Evolutionary conservation across 2,329 filamentous ascomycete species (phyloP).

Genomic region (Colletotrichum echinochloae): DNA sequence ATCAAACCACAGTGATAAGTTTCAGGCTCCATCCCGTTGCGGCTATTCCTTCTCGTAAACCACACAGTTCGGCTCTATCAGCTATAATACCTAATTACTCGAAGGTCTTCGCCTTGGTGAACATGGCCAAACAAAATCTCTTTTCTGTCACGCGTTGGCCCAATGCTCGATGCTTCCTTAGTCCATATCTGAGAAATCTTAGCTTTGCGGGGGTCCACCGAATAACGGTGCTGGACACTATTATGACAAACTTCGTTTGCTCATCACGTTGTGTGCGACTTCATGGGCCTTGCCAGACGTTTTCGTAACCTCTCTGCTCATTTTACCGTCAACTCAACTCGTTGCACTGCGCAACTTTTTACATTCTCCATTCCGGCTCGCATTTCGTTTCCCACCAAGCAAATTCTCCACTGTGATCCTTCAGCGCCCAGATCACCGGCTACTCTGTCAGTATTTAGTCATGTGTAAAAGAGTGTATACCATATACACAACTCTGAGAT

Average conservation of each 20-base stretch:
- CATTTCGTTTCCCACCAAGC: not conserved
- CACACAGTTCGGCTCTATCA: not conserved
- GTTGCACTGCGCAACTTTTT: not conserved
- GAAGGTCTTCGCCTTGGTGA: not conserved
- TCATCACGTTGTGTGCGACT: not conserved
- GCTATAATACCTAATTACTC: not conserved
- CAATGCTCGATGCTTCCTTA: conserved; percentile 2
- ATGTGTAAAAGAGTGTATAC: conserved; percentile 7
- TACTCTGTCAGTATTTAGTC: conserved; percentile 11
- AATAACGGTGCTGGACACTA: not conserved
- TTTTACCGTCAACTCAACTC: not conserved
- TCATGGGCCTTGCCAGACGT: conserved; percentile 16
- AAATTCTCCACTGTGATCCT: not conserved
- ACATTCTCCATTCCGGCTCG: not conserved
- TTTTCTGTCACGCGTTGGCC: conserved; percentile 24
- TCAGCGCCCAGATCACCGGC: not conserved
- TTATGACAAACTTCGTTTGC: not conserved
- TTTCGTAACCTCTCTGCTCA: conserved; percentile 1
- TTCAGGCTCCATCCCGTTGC: not conserved
- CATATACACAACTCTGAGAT: conserved; percentile 29
- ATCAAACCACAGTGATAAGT: conserved; percentile 6
- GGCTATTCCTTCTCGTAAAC: too few species aligned
- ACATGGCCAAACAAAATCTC: conserved; percentile 9
- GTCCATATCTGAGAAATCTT: conserved; percentile 22
- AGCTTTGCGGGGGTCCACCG: conserved; percentile 32